A percentile compares a stretch with the other conserved stretches of the same genome.
Conservation (phyloP, 371 early-diverging fungal species). For the Mucor circinelloides region DNA sequence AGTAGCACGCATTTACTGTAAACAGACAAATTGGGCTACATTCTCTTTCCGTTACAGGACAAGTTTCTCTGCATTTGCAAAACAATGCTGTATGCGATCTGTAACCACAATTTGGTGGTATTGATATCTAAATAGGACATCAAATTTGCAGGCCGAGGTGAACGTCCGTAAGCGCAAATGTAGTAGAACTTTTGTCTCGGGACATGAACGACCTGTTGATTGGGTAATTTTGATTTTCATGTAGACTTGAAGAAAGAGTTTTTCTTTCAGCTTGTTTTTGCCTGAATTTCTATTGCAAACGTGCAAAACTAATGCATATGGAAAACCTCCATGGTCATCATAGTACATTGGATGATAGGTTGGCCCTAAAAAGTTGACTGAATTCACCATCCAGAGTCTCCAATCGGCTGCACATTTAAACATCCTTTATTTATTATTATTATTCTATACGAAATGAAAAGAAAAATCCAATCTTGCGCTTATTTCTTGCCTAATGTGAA, state of each 20-base stretch:
- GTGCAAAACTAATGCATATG: constrained; percentile 30
- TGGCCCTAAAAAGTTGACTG: constrained; percentile 7
- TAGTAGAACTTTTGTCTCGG: constrained; percentile 15
- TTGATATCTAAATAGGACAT: neutral
- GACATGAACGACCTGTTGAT: constrained; percentile 15
- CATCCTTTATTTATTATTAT: too few relatives aligned
- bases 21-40: too few relatives aligned
- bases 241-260: constrained; percentile 39
- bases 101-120: neutral
- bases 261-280: constrained; percentile 40
- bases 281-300: constrained; percentile 24
- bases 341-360: constrained; percentile 43
- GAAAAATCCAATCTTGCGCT: neutral
- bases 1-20: too few relatives aligned
- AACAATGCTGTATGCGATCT: too few relatives aligned
- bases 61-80: too few relatives aligned
- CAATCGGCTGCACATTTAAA: constrained; percentile 45
- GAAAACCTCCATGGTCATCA: constrained; percentile 35
- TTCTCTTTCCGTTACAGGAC: too few relatives aligned
- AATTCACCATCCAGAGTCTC: constrained; percentile 45
- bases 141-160: neutral
- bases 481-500: constrained; percentile 32
- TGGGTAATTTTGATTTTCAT: constrained; percentile 13
- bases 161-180: neutral
- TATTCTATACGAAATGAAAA: too few relatives aligned